Evolutionary conservation across 2,329 filamentous ascomycete species (phyloP), one percentile per base, ranked within the genome.

Genomic region (Colletotrichum musicola): DNA sequence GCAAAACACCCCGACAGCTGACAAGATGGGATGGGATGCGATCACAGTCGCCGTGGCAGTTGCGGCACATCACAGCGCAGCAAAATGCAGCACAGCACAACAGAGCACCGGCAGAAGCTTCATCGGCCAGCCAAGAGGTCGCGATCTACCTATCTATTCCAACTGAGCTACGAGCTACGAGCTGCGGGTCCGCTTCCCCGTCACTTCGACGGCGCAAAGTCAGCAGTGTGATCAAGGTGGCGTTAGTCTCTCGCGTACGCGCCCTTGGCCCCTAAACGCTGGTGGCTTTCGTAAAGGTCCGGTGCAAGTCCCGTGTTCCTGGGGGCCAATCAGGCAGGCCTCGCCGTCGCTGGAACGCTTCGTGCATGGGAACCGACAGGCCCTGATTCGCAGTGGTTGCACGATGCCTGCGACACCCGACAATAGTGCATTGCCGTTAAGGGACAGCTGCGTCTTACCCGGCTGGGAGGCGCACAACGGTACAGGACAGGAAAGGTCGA

Each of bases 271-370:
- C 62, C 46, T 60, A 57, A 27, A 53, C 58, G 58, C 59, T 59
- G 50, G 68, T 66, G 55, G 69, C 44, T 69, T 65, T 44, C 30
- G 30, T 10, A 35, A 62, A 67, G 58, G 49, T 42, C 46, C 42
- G 51, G 64, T 50, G 46, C 57, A 63, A 58, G 67, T 62, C 57
- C 67, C 63, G 63, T 68, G 38, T 62, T 59, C n/a, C 64, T 57
- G 54, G 62, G 27, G 70, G 58, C 82, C 79, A 84, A 84, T 84
- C 77, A 81, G 30, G 50, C 71, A 69, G 68, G 70, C 66, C 68
- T 71, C 44, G 67, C 64, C 64, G 73, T 74, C 74, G 69, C 77
- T 81, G 81, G 77, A 81, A 81, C 81, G 77, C 76, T 78, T 79
- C 73, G 70, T 81, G 82, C 80, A 80, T 80, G 64, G 78, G 77